Conservation (phyloP, 148 eudicot genomes). For the Vaccinium macrocarpon region DNA sequence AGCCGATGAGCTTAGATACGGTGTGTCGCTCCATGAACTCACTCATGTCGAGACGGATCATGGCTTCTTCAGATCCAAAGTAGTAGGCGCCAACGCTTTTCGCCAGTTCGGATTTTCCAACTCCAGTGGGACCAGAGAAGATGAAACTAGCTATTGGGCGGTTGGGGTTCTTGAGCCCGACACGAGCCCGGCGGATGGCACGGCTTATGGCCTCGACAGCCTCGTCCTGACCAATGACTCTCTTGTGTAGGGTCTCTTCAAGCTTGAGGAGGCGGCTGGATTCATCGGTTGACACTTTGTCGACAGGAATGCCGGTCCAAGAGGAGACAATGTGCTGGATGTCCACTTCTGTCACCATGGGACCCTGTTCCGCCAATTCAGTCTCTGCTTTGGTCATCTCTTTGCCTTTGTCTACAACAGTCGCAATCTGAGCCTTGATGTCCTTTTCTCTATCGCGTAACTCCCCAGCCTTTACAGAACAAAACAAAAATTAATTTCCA, state of each 20-base stretch:
- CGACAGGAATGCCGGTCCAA: constrained; percentile 48
- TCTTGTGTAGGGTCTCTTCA: constrained; percentile 41
- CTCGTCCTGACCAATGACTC: constrained; percentile 56
- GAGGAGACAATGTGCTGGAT: constrained; percentile 43
- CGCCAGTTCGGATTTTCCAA: constrained; percentile 60
- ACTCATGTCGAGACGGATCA: constrained; percentile 58
- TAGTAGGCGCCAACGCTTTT: constrained; percentile 45
- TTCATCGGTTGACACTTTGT: constrained; percentile 37
- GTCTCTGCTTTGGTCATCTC: constrained; percentile 50
- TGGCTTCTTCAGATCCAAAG: constrained; percentile 52
- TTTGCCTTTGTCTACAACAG: constrained; percentile 33
- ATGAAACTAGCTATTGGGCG: constrained; percentile 57
- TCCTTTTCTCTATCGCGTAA: constrained; percentile 48
- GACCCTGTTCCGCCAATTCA: constrained; percentile 29
- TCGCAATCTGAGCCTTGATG: constrained; percentile 35
- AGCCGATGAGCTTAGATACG: constrained; percentile 47
- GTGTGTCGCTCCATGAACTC: constrained; percentile 57
- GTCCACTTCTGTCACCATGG: constrained; percentile 37
- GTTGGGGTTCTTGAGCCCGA: constrained; percentile 43
- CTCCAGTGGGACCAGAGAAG: constrained; percentile 55
- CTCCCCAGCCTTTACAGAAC: constrained; percentile 36
- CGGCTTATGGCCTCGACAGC: constrained; percentile 53
- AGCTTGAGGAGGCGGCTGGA: constrained; percentile 40
- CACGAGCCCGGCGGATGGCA: constrained; percentile 53
- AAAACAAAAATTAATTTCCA: background rate